Percentiles rank a stretch among this genome's conserved stretches.
Evolutionary conservation across 2,329 filamentous ascomycete species (phyloP).

Genomic region (Aspergillus bombycis): DNA sequence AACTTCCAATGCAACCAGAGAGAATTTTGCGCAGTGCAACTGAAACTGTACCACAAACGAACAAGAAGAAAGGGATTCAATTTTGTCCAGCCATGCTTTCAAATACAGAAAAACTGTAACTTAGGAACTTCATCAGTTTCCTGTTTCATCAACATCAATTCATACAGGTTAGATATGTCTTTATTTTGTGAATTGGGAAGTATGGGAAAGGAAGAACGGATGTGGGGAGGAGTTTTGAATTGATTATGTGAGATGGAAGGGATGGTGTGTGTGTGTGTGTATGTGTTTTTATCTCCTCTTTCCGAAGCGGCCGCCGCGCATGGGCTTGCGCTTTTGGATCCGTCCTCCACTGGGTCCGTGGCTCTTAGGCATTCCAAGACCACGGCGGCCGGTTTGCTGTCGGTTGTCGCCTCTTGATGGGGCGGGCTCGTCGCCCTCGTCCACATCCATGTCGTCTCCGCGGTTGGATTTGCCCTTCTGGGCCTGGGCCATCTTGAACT

Average conservation of each 20-base stretch:
- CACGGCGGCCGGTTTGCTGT: constrained; percentile 22
- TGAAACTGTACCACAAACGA: not conserved
- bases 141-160: constrained; percentile 9
- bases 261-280: too few relatives aligned
- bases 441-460: constrained; percentile 49
- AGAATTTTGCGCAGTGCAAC: not conserved
- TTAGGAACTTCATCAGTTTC: constrained; percentile 2
- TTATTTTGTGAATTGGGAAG: not conserved
- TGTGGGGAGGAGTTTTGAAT: not conserved
- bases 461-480: constrained; percentile 40
- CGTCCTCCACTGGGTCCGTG: constrained; percentile 28
- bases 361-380: constrained; percentile 32
- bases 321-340: constrained; percentile 28
- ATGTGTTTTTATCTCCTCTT: constrained; percentile 6
- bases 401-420: not conserved
- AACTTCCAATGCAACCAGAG: not conserved
- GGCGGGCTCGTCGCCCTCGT: constrained; percentile 23
- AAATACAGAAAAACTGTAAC: not conserved
- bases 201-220: not conserved
- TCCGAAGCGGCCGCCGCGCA: constrained; percentile 10
- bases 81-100: constrained; percentile 5
- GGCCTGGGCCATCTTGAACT: constrained; percentile 61
- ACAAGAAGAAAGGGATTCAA: not conserved
- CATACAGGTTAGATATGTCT: not conserved
- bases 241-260: not conserved